A percentile compares a stretch with the other conserved stretches of the same genome.
phyloP scores from a whole-genome alignment of 495 filamentous ascomycete genomes.

The Xylaria telfairii region DNA sequence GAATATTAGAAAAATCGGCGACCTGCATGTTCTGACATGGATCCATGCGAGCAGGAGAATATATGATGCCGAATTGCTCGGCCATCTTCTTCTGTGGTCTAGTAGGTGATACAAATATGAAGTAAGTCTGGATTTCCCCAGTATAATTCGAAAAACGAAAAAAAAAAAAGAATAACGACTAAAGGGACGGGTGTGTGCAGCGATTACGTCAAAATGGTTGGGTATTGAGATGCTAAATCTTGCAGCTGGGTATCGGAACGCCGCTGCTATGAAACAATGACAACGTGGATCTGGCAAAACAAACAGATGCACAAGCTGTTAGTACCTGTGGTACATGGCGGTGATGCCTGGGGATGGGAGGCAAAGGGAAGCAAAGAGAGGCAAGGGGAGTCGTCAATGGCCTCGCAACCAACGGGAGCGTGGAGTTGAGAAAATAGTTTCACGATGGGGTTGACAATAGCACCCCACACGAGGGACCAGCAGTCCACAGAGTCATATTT shows the following conservation, averaged over 20 bases:
- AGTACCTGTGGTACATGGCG: slow-evolving; percentile 28
- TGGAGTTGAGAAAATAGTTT: slow-evolving; percentile 34
- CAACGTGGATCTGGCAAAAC: slow-evolving; percentile 28
- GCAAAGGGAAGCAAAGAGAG: slow-evolving; percentile 31
- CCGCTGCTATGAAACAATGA: slow-evolving; percentile 31
- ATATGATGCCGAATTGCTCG: slow-evolving; percentile 43
- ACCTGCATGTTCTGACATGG: slow-evolving; percentile 46
- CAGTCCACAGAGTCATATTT: slow-evolving; percentile 24
- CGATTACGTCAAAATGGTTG: slow-evolving; percentile 21
- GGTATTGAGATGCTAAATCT: slow-evolving; percentile 29
- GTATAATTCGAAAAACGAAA: background rate
- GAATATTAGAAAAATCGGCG: slow-evolving; percentile 46
- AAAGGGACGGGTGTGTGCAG: slow-evolving; percentile 33
- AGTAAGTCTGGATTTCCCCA: background rate
- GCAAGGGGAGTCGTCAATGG: slow-evolving; percentile 28
- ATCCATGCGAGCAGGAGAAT: slow-evolving; percentile 47
- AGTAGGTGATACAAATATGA: slow-evolving; percentile 6
- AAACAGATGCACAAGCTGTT: slow-evolving; percentile 29
- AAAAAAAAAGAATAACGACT: slow-evolving; percentile 24
- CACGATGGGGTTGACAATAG: slow-evolving; percentile 30
- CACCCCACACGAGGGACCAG: slow-evolving; percentile 23
- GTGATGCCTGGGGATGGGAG: slow-evolving; percentile 27
- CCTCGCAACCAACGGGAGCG: slow-evolving; percentile 31
- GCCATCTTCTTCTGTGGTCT: slow-evolving; percentile 30
- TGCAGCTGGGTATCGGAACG: slow-evolving; percentile 32